A percentile compares a stretch with the other conserved stretches of the same genome.
Conservation (phyloP, 495 filamentous ascomycete genomes). For the Mycothermus thermophilus region DNA sequence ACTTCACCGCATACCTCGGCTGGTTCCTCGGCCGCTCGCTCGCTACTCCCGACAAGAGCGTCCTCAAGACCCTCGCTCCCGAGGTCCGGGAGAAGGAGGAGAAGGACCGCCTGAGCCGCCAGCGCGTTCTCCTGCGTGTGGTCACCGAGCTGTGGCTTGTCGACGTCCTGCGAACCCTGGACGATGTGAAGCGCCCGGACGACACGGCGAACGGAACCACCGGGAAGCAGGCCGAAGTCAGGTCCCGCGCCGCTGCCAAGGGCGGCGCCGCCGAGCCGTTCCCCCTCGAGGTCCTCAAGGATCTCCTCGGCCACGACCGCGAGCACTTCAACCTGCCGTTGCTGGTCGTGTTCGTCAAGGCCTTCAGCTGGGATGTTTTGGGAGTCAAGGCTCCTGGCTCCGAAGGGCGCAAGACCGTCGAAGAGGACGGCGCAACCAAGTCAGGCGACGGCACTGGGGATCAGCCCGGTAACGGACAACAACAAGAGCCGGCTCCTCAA, state of each 20-base stretch:
- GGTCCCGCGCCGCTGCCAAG: slow-evolving; percentile 36
- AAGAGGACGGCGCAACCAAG: slow-evolving; percentile 67
- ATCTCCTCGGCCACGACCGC: slow-evolving; percentile 81
- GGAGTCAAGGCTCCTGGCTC: slow-evolving; percentile 55
- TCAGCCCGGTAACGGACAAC: too few species aligned
- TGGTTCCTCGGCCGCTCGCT: slow-evolving; percentile 88
- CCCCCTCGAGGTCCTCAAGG: slow-evolving; percentile 90
- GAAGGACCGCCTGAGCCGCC: slow-evolving; percentile 77
- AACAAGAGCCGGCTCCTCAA: slow-evolving; percentile 31
- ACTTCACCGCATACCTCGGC: slow-evolving; percentile 83
- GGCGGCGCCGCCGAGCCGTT: slow-evolving; percentile 66
- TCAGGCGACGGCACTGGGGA: slow-evolving; percentile 31
- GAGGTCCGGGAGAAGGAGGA: slow-evolving; percentile 91
- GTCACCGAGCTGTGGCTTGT: slow-evolving; percentile 96
- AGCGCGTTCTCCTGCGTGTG: slow-evolving; percentile 73
- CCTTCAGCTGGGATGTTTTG: slow-evolving; percentile 89
- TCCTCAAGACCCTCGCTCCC: slow-evolving; percentile 61
- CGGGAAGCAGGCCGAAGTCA: slow-evolving; percentile 40
- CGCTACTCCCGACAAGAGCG: slow-evolving; percentile 77
- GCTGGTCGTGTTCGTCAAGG: slow-evolving; percentile 87
- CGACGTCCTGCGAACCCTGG: slow-evolving; percentile 69
- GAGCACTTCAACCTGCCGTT: slow-evolving; percentile 86
- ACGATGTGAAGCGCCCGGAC: slow-evolving; percentile 77
- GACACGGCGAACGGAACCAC: slow-evolving; percentile 51
- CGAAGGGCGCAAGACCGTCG: slow-evolving; percentile 70